Percentiles rank a stretch among this genome's conserved stretches.
Conservation (phyloP, 345 rosid genomes). For the Hibiscus syriacus region DNA sequence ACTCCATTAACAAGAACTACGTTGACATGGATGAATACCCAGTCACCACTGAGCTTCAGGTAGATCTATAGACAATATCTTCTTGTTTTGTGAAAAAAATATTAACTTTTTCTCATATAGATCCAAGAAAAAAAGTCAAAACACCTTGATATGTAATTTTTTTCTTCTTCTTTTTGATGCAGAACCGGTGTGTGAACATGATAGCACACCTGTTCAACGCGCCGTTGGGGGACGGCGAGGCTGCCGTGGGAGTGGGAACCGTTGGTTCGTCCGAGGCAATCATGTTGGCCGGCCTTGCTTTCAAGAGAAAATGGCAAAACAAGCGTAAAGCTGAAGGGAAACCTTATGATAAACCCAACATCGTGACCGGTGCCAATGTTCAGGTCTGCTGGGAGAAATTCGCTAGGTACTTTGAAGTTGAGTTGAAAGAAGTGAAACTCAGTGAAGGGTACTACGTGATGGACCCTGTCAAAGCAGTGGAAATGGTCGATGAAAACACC, state of each 20-base stretch:
- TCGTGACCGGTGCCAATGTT: conserved; percentile 95
- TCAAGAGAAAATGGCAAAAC: conserved; percentile 93
- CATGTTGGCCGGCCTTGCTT: conserved; percentile 89
- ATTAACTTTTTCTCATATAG: background rate
- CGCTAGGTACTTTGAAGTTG: conserved; percentile 93
- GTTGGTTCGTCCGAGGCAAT: conserved; percentile 97
- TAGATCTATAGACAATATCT: background rate
- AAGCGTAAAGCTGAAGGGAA: conserved; percentile 71
- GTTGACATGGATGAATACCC: conserved; percentile 98
- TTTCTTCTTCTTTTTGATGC: conserved; percentile 2
- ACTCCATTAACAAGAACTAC: conserved; percentile 78
- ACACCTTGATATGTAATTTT: background rate
- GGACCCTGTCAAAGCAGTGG: conserved; percentile 89
- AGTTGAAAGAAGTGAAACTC: conserved; percentile 83
- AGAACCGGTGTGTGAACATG: conserved; percentile 95
- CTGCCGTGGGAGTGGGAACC: conserved; percentile 82
- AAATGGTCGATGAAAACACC: conserved; percentile 93
- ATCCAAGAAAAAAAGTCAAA: background rate
- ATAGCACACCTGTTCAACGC: conserved; percentile 91
- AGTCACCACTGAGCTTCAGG: conserved; percentile 92
- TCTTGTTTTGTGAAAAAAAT: no score
- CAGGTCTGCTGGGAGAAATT: conserved; percentile 90
- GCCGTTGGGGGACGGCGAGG: conserved; percentile 58
- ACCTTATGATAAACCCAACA: conserved; percentile 78
- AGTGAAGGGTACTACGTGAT: conserved; percentile 88